Conservation (phyloP, 2,329 filamentous ascomycete genomes). For the Colletotrichum kahawae region DNA sequence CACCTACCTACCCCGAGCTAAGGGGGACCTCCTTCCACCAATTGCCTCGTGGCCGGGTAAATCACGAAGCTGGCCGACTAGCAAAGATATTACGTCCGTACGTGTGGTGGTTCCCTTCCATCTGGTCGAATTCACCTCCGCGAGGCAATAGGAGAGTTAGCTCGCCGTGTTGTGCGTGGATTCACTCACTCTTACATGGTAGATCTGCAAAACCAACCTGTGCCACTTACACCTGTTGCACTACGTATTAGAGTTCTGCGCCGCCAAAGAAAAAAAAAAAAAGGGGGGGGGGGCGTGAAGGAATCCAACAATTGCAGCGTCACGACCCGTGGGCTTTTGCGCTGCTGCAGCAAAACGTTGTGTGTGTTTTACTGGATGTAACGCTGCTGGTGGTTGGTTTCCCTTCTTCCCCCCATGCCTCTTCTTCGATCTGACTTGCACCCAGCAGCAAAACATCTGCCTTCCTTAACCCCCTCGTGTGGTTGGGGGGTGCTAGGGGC, state of each 20-base stretch:
- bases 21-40: background rate
- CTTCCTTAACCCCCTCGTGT: background rate
- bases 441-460: background rate
- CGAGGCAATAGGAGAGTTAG: background rate
- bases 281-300: background rate
- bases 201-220: background rate
- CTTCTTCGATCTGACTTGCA: background rate
- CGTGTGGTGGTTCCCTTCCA: background rate
- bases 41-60: background rate
- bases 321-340: background rate
- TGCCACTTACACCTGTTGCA: background rate
- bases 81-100: background rate
- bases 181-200: background rate
- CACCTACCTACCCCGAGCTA: background rate
- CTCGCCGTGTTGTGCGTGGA: background rate
- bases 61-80: background rate
- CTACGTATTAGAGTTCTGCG: background rate
- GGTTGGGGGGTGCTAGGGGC: background rate
- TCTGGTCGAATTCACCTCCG: background rate
- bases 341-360: background rate
- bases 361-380: background rate
- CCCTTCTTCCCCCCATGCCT: background rate
- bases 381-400: background rate
- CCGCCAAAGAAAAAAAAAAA: background rate
- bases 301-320: background rate